Percentiles rank a stretch among this genome's conserved stretches.
Evolutionary conservation across 768 basidiomycete species (phyloP).

Genomic region (Tylopilus rubrobrunneus): DNA sequence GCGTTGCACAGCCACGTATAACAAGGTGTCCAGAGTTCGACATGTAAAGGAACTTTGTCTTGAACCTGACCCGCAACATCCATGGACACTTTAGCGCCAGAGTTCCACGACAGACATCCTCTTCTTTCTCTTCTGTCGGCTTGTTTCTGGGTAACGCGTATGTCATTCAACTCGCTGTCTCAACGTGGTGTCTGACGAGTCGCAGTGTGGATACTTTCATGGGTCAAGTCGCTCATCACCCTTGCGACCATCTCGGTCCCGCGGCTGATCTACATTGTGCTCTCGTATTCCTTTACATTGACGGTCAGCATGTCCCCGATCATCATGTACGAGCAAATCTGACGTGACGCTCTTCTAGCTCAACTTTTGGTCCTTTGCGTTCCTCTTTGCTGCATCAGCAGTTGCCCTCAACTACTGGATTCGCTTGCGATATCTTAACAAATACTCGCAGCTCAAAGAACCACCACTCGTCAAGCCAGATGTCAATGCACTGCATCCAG

Average conservation of each 20-base stretch:
- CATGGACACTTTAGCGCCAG: constrained; percentile 25
- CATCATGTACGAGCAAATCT: not conserved
- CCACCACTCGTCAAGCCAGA: constrained; percentile 79
- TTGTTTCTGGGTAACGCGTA: constrained; percentile 80
- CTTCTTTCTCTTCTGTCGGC: constrained; percentile 74
- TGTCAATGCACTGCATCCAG: constrained; percentile 85
- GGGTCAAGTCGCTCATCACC: constrained; percentile 67
- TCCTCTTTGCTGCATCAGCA: constrained; percentile 64
- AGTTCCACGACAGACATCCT: constrained; percentile 53
- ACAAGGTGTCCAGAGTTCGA: constrained; percentile 9
- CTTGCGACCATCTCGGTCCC: constrained; percentile 85
- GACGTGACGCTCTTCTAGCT: constrained; percentile 45
- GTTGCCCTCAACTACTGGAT: constrained; percentile 80
- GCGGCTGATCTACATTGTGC: constrained; percentile 66
- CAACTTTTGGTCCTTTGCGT: constrained; percentile 87
- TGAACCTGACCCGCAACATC: constrained; percentile 9
- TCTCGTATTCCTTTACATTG: constrained; percentile 87
- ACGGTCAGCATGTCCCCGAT: constrained; percentile 48
- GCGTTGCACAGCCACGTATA: constrained; percentile 29
- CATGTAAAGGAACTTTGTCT: not conserved
- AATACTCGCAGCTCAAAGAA: constrained; percentile 73
- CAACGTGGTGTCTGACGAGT: constrained; percentile 3
- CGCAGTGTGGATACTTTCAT: constrained; percentile 79
- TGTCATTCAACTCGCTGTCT: constrained; percentile 31
- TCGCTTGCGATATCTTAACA: constrained; percentile 74